Evolutionary conservation across 345 rosid species (phyloP), one percentile per base, ranked within the genome.

Genomic region (Lagerstroemia speciosa): DNA sequence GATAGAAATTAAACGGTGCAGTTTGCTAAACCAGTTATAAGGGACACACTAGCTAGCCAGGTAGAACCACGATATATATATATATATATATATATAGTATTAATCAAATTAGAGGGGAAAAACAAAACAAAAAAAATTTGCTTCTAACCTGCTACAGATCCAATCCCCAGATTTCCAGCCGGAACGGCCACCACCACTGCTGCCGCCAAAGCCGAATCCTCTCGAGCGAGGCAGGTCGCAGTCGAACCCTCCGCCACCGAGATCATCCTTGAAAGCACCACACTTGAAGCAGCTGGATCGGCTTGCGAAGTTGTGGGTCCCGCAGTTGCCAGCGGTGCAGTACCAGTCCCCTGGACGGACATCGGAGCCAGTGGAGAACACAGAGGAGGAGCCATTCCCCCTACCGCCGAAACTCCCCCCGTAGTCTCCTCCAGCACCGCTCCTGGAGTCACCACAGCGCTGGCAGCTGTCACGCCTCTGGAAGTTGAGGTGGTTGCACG

Each of bases 261-360:
- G 40, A 8, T 87, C 93, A 24, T 90, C 96, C 77, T 90, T 93
- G 78, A 84, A 83, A 8, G 86, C 86, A 40, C 96, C 96, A 63
- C 96, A 93, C 78, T 87, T 90, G 89, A 87, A 93, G 90, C 98
- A 93, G 58, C 76, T 84, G 30, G 97, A 93, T 29, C 98, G 93
- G 76, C 88, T 90, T 2, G 98, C 98, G 43, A 90, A 93, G 75
- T 93, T 93, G 74, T 90, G 98, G 3, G 98, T 83, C 24, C 97
- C 98, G 22, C 98, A 93, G 81, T 83, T 88, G 33, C 85, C 85
- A 4, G 83, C 80, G 2, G 89, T 64, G 84, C 98, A 93, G 74
- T 90, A 93, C 98, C 98, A 93, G 69, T 90, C 97, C n/a, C 98
- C 98, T 0, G 97, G 96, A 61, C 98, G 85, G 69, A 93, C 98